phyloP scores from a whole-genome alignment of 1,139 yeast species.

The Debaryomyces psychrophilus region DNA sequence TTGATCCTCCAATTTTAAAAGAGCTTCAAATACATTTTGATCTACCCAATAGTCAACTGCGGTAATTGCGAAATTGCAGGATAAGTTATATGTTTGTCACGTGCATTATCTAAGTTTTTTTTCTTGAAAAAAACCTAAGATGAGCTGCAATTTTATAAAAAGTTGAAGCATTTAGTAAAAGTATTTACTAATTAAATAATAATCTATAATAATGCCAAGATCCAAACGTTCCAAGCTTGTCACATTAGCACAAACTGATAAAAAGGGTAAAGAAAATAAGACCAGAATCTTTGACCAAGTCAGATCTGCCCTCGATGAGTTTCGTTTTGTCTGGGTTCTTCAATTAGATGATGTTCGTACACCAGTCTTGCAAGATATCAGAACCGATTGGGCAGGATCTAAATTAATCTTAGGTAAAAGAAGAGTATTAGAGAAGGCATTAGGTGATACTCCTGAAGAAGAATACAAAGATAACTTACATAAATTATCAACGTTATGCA shows the following conservation, averaged over 20 bases:
- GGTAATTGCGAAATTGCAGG: background rate
- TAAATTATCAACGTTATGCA: slow-evolving; percentile 57
- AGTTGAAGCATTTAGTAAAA: slow-evolving; percentile 12
- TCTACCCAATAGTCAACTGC: background rate
- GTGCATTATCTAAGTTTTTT: slow-evolving; percentile 2
- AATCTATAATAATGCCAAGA: slow-evolving; percentile 69
- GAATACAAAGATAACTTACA: slow-evolving; percentile 87
- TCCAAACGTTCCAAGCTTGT: slow-evolving; percentile 92
- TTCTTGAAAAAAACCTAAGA: slow-evolving; percentile 4
- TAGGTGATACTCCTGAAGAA: slow-evolving; percentile 84
- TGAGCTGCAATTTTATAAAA: slow-evolving; percentile 8
- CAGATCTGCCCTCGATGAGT: slow-evolving; percentile 76
- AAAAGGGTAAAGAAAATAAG: slow-evolving; percentile 92
- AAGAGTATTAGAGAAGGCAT: slow-evolving; percentile 88
- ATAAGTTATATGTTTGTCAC: slow-evolving; percentile 4
- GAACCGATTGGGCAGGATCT: slow-evolving; percentile 92
- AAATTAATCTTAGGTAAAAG: slow-evolving; percentile 88
- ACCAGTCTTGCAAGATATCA: slow-evolving; percentile 88
- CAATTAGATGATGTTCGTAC: slow-evolving; percentile 92
- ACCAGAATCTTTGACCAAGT: slow-evolving; percentile 89
- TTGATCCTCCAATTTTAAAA: slow-evolving; percentile 14
- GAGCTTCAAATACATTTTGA: slow-evolving; percentile 12
- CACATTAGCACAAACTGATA: slow-evolving; percentile 94
- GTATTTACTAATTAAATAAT: slow-evolving; percentile 4
- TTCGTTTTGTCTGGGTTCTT: slow-evolving; percentile 80